Base-by-base conservation (phyloP, 331 rosid genomes). In the Malus hybrid region DNA sequence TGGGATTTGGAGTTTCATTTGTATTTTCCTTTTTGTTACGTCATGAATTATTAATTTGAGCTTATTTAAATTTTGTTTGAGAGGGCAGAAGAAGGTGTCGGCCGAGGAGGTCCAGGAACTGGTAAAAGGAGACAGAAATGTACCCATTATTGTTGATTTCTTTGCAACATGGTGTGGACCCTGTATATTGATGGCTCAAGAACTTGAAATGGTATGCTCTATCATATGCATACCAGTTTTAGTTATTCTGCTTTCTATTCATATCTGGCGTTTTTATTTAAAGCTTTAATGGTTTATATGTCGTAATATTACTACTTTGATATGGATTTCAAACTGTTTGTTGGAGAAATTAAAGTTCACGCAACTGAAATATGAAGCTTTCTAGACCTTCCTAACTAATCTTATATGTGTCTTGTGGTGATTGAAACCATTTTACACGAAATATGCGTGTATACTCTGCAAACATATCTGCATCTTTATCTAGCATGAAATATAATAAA, bases 151-250 rank as follows among this genome's bases (percentile, higher is more conserved):
- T 32, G 89, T 91, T 77, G 95, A 90, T 87, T 91, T 93, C 75
- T 93, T 78, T 74, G 97, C 98, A 27, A 91, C 97, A 18, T 93
- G 98, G 97, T 91, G 97, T 67, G 96, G 96, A 39, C 98, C 96
- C 36, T 93, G 96, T 81, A 88, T 93, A 69, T 85, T 93, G 73
- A 91, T 91, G 97, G 97, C 98, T 71, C 97, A 88, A 88, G 98
- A 91, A 87, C 95, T 93, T 65, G 96, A 91, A 84, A 93, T 86
- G 95, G 98, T 93, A 91, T 54, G 77, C 80, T 66, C 7, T 5
- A 12, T 29, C 10, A 10, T 19, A 70, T 31, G 52, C 50, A 20
- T 5, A 5, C 16, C 14, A 34, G 16, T 63, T 7, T 57, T 55
- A 56, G 3, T 10, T 14, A 39, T 4, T 0, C 36, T 9, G 9